Conservation (phyloP, 1,284 basidiomycete genomes). For the Leccinum pachyderme region DNA sequence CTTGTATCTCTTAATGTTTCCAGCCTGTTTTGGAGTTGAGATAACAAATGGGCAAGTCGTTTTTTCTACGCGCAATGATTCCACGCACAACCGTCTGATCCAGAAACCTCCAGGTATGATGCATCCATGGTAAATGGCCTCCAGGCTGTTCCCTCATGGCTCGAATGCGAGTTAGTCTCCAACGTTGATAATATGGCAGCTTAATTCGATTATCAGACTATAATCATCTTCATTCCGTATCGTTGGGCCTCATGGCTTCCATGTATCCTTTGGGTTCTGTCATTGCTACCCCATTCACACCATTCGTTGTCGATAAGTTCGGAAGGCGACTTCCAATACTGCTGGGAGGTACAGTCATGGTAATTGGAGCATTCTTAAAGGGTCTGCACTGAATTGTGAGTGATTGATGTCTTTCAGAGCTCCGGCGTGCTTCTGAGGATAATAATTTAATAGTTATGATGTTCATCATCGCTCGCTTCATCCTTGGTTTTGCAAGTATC, state of each 20-base stretch:
- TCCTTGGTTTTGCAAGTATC: background rate
- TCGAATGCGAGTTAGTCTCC: background rate
- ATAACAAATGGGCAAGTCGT: slow-evolving; percentile 55
- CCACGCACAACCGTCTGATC: background rate
- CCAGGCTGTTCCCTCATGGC: slow-evolving; percentile 5
- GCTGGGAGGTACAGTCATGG: background rate
- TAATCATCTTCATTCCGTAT: background rate
- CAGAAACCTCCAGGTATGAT: background rate
- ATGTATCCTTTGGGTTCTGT: background rate
- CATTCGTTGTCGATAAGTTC: background rate
- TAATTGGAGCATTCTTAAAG: background rate
- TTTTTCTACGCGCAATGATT: slow-evolving; percentile 23
- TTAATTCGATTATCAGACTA: background rate
- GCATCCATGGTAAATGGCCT: background rate
- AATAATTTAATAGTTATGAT: background rate
- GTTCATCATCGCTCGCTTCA: background rate
- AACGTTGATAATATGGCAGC: background rate
- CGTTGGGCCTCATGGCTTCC: background rate
- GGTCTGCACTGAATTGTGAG: background rate
- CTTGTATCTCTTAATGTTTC: slow-evolving; percentile 39
- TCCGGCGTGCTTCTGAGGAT: background rate
- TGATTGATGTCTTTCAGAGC: background rate
- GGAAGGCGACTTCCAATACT: background rate
- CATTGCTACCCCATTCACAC: background rate
- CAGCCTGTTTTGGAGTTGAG: slow-evolving; percentile 59